These are phyloP conservation scores for Symbiodinium pilosum DNA, from an alignment of 73 alveolate genomes.

Conservation along the genomic window DNA sequence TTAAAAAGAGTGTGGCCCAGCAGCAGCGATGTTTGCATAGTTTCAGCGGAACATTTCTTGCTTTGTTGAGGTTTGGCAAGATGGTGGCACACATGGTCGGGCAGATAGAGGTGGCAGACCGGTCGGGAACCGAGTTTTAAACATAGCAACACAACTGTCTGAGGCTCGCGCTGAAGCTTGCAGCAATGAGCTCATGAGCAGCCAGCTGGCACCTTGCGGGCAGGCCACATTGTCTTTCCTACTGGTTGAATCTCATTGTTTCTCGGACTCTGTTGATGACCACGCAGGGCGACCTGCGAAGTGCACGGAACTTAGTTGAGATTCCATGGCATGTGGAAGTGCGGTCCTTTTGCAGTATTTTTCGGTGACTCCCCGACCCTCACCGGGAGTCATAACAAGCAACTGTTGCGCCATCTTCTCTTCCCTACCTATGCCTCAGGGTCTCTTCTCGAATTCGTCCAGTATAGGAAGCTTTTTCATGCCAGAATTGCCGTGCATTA, in stretches of 20 bases:
- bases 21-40: background rate
- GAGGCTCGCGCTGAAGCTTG: slow-evolving; percentile 33
- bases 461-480: background rate
- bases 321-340: no score
- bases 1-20: slow-evolving; percentile 4
- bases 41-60: no score
- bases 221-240: background rate
- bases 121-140: background rate
- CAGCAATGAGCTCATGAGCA: no score
- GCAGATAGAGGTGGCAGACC: slow-evolving; percentile 37
- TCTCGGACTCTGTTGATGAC: background rate
- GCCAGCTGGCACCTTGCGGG: background rate
- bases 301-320: background rate
- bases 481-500: background rate
- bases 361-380: no score
- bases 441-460: no score
- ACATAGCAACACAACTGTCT: background rate
- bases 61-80: slow-evolving; percentile 21
- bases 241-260: no score
- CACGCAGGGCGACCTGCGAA: slow-evolving; percentile 13
- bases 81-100: slow-evolving; percentile 57
- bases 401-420: no score
- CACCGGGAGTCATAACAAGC: no score
- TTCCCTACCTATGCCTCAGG: no score
- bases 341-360: no score